A percentile compares a stretch with the other conserved stretches of the same genome.
Conservation (phyloP, 2,329 filamentous ascomycete species). For the Scolecobasidium constrictum region DNA sequence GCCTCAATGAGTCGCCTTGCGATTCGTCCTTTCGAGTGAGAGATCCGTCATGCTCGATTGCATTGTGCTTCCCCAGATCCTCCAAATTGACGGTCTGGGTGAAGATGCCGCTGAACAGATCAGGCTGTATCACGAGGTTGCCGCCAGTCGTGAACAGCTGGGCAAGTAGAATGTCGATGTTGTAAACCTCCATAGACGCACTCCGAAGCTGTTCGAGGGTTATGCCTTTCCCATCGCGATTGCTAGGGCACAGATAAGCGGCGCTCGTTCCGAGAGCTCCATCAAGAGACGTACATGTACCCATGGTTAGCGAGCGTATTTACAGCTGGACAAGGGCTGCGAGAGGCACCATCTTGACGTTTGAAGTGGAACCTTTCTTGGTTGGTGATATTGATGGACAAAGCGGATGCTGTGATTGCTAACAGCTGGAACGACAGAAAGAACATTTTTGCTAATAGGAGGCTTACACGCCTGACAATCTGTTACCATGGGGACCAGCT, state of each 20-base stretch:
- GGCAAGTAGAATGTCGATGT: conserved; percentile 20
- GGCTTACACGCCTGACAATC: no score
- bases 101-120: conserved; percentile 14
- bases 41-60: conserved; percentile 25
- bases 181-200: conserved; percentile 18
- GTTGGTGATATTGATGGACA: no score
- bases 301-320: conserved; percentile 24
- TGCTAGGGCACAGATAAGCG: no score
- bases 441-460: no score
- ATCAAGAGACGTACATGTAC: conserved; percentile 15
- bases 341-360: conserved; percentile 1
- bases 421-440: no score
- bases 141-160: conserved; percentile 17
- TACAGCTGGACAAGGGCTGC: conserved; percentile 20
- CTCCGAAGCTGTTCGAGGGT: conserved; percentile 18
- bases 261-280: no score
- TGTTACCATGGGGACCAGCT: no score
- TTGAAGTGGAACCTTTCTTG: background rate
- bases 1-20: conserved; percentile 17
- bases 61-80: conserved; percentile 22
- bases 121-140: background rate
- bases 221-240: conserved; percentile 21
- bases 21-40: conserved; percentile 17
- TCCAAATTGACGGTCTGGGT: conserved; percentile 15
- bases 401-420: no score